These are phyloP conservation scores for Diaporthe capsici DNA, from an alignment of 2,329 filamentous ascomycete genomes.

Conservation along the genomic window DNA sequence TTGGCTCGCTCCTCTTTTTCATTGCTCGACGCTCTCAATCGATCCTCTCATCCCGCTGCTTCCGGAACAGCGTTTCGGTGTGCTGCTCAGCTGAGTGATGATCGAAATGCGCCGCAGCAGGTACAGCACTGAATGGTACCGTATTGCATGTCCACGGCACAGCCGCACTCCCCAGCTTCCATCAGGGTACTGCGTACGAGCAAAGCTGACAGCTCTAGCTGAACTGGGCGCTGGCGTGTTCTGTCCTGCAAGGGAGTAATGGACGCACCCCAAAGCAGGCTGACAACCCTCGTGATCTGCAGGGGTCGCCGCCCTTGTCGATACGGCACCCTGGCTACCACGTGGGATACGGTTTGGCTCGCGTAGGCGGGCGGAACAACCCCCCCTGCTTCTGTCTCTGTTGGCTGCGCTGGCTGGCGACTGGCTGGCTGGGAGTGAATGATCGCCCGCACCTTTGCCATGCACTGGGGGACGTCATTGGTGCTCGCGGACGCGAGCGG, in stretches of 20 bases:
- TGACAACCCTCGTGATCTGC: slow-evolving; percentile 29
- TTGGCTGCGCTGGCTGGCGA: background rate
- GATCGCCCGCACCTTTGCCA: slow-evolving; percentile 16
- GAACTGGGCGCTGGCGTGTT: slow-evolving; percentile 3
- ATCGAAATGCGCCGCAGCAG: slow-evolving; percentile 24
- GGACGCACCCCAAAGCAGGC: slow-evolving; percentile 6
- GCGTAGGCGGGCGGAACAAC: slow-evolving; percentile 7
- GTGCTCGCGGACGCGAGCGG: background rate
- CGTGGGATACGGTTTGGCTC: slow-evolving; percentile 32
- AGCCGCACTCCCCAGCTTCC: slow-evolving; percentile 18
- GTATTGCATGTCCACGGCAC: slow-evolving; percentile 8
- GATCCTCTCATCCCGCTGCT: slow-evolving; percentile 27
- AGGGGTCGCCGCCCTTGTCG: slow-evolving; percentile 10
- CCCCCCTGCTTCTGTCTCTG: background rate
- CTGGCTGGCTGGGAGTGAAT: background rate
- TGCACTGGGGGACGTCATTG: slow-evolving; percentile 22
- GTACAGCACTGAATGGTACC: slow-evolving; percentile 3
- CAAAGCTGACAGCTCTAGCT: slow-evolving; percentile 19
- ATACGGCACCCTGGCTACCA: slow-evolving; percentile 6
- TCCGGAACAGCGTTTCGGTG: slow-evolving; percentile 24
- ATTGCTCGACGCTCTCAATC: background rate
- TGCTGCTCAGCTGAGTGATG: slow-evolving; percentile 15
- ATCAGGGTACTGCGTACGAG: background rate
- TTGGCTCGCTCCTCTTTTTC: background rate
- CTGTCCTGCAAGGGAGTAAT: background rate